Conservation (phyloP, 208 protist species). For the Trypanosoma cruzi region DNA sequence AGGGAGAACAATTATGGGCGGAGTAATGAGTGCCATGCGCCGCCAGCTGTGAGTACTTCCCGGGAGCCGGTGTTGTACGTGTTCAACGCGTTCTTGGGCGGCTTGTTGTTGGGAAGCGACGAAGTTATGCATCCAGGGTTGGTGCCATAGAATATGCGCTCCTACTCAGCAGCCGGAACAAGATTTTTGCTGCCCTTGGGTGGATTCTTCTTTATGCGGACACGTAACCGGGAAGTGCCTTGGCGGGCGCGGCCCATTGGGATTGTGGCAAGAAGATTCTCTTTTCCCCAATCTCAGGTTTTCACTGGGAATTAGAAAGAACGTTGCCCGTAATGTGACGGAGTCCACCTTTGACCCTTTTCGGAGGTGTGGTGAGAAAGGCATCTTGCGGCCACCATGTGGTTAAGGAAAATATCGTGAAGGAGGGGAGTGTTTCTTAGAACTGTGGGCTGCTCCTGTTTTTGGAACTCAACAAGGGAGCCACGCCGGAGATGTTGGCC, state of each 20-base stretch:
- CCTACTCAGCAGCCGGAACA: slow-evolving; percentile 54
- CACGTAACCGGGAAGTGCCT: neutral
- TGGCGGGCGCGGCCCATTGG: neutral
- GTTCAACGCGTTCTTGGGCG: slow-evolving; percentile 77
- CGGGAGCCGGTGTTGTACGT: slow-evolving; percentile 61
- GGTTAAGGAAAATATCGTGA: neutral
- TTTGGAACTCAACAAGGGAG: neutral
- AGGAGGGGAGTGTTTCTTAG: neutral
- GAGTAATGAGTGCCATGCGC: slow-evolving; percentile 80
- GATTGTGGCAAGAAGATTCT: neutral
- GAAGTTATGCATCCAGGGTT: neutral
- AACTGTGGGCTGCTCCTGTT: neutral
- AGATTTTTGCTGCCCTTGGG: slow-evolving; percentile 61
- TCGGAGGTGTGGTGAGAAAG: neutral
- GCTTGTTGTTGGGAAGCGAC: slow-evolving; percentile 9
- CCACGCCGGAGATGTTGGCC: neutral
- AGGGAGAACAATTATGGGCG: slow-evolving; percentile 76
- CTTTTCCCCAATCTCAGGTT: neutral
- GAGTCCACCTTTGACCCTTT: neutral
- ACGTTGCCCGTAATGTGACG: neutral
- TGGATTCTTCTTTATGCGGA: slow-evolving; percentile 48
- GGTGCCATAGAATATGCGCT: slow-evolving; percentile 50
- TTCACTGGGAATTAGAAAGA: neutral
- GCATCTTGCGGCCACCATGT: neutral
- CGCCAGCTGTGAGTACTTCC: slow-evolving; percentile 33